Conservation (phyloP, 495 filamentous ascomycete genomes). For the Penicillium angulare region DNA sequence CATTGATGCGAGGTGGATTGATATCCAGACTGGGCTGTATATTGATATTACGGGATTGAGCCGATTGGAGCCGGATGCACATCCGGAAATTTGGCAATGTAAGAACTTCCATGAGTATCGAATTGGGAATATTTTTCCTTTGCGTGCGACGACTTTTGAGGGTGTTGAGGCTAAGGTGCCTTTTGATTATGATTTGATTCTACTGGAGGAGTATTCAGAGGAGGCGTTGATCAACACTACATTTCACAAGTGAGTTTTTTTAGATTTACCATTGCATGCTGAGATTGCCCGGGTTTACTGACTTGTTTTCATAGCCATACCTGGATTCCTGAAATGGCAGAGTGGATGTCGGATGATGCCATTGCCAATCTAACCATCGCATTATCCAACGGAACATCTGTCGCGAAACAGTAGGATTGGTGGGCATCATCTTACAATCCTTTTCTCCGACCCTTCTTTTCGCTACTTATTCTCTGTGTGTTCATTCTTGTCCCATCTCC, state of each 20-base stretch:
- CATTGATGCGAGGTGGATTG: conserved; percentile 86
- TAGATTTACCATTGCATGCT: not conserved
- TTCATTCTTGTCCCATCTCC: too few species aligned
- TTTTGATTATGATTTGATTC: conserved; percentile 57
- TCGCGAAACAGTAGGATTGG: conserved; percentile 31
- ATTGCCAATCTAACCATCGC: conserved; percentile 10
- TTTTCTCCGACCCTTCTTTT: not conserved
- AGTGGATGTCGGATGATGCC: conserved; percentile 35
- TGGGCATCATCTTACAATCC: not conserved
- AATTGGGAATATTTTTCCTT: conserved; percentile 50
- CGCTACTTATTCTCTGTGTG: not conserved
- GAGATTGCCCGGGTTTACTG: conserved; percentile 2
- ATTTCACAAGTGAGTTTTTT: conserved; percentile 51
- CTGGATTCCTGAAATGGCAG: conserved; percentile 26
- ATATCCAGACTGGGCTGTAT: conserved; percentile 72
- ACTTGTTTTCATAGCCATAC: conserved; percentile 28
- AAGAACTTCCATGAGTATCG: conserved; percentile 77
- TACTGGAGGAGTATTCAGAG: conserved; percentile 57
- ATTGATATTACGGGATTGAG: conserved; percentile 85
- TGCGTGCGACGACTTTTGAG: conserved; percentile 59
- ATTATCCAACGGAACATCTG: not conserved
- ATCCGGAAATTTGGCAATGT: conserved; percentile 71
- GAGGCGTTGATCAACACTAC: conserved; percentile 49
- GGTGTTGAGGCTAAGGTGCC: conserved; percentile 60
- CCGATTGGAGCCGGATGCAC: conserved; percentile 57